Conservation (phyloP, 306 rosid genomes). For the Hylodesmum podocarpum region DNA sequence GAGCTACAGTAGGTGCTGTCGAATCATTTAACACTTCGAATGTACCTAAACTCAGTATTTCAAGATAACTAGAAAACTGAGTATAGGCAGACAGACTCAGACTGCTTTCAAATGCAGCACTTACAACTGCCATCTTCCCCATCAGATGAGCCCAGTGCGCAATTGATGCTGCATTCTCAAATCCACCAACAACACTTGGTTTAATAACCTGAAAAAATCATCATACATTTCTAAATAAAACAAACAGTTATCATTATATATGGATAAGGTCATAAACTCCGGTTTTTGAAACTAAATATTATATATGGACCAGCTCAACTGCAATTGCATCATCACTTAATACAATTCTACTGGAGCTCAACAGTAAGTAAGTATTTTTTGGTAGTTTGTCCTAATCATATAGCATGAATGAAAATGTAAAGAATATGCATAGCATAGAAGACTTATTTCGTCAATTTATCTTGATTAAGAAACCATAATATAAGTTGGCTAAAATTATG, state of each 20-base stretch:
- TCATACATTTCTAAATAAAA: slow-evolving; percentile 5
- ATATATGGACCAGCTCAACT: neutral
- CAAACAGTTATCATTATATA: slow-evolving; percentile 8
- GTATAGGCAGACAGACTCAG: slow-evolving; percentile 83
- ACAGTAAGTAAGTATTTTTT: neutral
- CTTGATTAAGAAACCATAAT: neutral
- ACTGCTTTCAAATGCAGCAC: slow-evolving; percentile 95
- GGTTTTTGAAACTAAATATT: neutral
- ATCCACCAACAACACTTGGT: slow-evolving; percentile 94
- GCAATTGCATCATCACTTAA: slow-evolving; percentile 4
- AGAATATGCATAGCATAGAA: neutral
- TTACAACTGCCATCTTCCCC: slow-evolving; percentile 85
- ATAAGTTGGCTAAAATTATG: neutral
- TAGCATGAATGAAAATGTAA: neutral
- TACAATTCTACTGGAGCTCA: neutral
- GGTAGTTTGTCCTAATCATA: neutral
- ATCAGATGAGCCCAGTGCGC: slow-evolving; percentile 89
- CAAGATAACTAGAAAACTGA: slow-evolving; percentile 75
- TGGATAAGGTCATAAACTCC: slow-evolving; percentile 6
- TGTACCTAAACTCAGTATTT: slow-evolving; percentile 51
- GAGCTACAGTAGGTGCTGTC: slow-evolving; percentile 58
- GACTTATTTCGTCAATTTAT: neutral
- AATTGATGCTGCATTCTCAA: slow-evolving; percentile 77
- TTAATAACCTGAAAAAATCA: slow-evolving; percentile 75
- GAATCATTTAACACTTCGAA: slow-evolving; percentile 38